Evolutionary conservation across 1,284 basidiomycete genomes (phyloP).

Genomic region (Thecaphora thlaspeos): DNA sequence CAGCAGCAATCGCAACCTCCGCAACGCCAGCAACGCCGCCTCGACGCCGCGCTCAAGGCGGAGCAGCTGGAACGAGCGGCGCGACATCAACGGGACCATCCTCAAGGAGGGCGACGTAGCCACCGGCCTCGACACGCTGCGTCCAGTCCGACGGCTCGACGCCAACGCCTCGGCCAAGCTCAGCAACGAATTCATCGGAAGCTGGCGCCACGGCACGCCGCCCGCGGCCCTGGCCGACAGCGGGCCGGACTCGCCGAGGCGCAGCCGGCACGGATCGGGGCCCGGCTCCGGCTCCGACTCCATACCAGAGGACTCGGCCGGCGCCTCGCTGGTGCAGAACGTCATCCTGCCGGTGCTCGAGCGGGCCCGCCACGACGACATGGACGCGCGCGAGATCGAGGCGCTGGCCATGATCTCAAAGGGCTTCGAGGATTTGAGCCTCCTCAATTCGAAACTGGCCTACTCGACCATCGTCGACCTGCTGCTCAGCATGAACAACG

Average conservation of each 20-base stretch:
- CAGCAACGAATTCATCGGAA: conserved; percentile 76
- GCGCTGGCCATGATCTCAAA: conserved; percentile 82
- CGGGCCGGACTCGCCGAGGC: conserved; percentile 6
- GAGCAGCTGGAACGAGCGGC: conserved; percentile 63
- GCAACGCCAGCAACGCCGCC: conserved; percentile 14
- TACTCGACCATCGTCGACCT: conserved; percentile 85
- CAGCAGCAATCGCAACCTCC: conserved; percentile 9
- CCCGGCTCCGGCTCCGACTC: no score
- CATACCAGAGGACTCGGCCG: conserved; percentile 17
- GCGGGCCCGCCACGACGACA: conserved; percentile 63
- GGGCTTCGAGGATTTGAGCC: conserved; percentile 80
- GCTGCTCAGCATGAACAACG: conserved; percentile 77
- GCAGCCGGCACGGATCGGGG: conserved; percentile 10
- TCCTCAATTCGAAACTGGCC: conserved; percentile 76
- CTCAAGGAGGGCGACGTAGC: conserved; percentile 73
- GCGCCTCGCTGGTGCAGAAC: conserved; percentile 38
- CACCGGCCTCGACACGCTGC: conserved; percentile 72
- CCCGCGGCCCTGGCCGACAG: conserved; percentile 11
- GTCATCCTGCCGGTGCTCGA: conserved; percentile 48
- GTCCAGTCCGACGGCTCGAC: conserved; percentile 88
- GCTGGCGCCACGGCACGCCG: conserved; percentile 22
- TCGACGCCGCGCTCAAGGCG: conserved; percentile 26
- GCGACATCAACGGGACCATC: conserved; percentile 70
- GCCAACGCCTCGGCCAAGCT: conserved; percentile 72
- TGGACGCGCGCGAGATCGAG: conserved; percentile 83